Evolutionary conservation across 371 early-diverging fungal species (phyloP).

Genomic region (Circinella umbellata): DNA sequence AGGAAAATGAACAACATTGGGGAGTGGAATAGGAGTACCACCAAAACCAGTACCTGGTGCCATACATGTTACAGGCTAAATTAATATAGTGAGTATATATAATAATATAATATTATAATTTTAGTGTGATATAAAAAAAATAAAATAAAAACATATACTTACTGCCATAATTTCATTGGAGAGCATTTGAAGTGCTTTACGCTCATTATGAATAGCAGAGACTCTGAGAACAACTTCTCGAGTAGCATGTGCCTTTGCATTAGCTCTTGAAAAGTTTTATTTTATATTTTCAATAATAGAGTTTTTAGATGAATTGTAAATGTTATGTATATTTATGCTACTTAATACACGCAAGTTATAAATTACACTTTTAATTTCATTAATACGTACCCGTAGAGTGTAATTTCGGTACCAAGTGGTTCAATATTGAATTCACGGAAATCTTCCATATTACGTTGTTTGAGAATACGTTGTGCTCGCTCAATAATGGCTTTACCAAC

Average conservation of each 20-base stretch:
- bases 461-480: conserved; percentile 52
- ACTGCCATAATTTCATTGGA: conserved; percentile 70
- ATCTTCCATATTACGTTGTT: conserved; percentile 54
- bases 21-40: conserved; percentile 59
- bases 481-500: conserved; percentile 69
- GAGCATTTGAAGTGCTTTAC: conserved; percentile 59
- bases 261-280: conserved; percentile 44
- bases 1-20: conserved; percentile 71
- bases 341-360: background rate
- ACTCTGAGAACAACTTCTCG: conserved; percentile 72
- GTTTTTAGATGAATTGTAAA: background rate
- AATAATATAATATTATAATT: no score
- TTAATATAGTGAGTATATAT: background rate
- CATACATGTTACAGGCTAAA: conserved; percentile 72
- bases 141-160: conserved; percentile 16
- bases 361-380: background rate
- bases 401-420: conserved; percentile 65
- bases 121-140: no score
- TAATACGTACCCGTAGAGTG: conserved; percentile 63
- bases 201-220: conserved; percentile 62
- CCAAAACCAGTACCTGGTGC: conserved; percentile 67
- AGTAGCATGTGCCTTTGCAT: conserved; percentile 37
- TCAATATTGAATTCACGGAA: conserved; percentile 63
- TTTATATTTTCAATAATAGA: no score
- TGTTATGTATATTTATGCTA: background rate